phyloP scores from a whole-genome alignment of 495 filamentous ascomycete species.

The Trichoderma virens region DNA sequence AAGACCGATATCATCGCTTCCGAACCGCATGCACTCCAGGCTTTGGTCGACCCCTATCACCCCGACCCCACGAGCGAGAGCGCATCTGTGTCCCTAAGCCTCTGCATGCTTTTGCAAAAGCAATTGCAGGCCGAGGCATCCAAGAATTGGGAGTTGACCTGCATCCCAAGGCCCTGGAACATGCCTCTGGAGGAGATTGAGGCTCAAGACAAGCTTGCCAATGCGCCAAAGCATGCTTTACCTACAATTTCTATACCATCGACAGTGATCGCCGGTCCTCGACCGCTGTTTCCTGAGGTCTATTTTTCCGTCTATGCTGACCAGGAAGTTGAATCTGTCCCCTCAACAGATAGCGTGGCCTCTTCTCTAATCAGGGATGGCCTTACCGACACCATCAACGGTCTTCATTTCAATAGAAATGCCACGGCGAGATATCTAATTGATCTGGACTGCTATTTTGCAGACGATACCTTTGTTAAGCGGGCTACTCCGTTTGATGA shows the following conservation, averaged over 20 bases:
- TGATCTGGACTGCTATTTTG: constrained; percentile 91
- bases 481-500: constrained; percentile 86
- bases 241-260: constrained; percentile 67
- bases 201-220: constrained; percentile 46
- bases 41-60: constrained; percentile 75
- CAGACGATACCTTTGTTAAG: constrained; percentile 80
- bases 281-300: constrained; percentile 79
- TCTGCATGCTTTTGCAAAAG: constrained; percentile 77
- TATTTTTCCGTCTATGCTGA: constrained; percentile 87
- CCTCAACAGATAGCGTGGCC: constrained; percentile 63
- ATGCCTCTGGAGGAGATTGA: constrained; percentile 43
- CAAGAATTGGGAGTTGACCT: constrained; percentile 65
- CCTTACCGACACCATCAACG: constrained; percentile 88
- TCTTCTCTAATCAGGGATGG: constrained; percentile 77
- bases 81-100: constrained; percentile 41
- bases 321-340: constrained; percentile 90
- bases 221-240: constrained; percentile 63
- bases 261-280: constrained; percentile 62
- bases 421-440: constrained; percentile 81
- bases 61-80: constrained; percentile 38
- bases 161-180: constrained; percentile 79
- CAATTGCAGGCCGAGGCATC: constrained; percentile 69
- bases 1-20: constrained; percentile 89
- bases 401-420: constrained; percentile 85
- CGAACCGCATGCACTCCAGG: constrained; percentile 72